phyloP scores from a whole-genome alignment of 768 basidiomycete genomes.

The Amanita rimosa region DNA sequence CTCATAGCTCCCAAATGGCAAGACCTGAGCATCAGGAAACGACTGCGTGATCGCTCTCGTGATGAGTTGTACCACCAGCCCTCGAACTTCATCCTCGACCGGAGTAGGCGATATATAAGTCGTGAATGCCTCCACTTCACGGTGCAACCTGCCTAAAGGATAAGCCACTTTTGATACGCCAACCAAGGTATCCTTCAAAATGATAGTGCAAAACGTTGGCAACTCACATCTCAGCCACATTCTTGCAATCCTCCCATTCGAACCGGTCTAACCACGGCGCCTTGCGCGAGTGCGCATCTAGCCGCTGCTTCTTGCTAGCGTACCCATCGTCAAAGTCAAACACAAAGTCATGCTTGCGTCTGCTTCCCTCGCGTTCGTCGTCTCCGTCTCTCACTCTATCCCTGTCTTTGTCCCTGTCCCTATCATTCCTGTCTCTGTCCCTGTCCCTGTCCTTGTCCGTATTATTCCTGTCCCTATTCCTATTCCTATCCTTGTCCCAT shows the following conservation, averaged over 20 bases:
- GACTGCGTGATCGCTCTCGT: slow-evolving; percentile 45
- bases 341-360: slow-evolving; percentile 34
- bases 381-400: slow-evolving; percentile 14
- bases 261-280: slow-evolving; percentile 64
- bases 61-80: slow-evolving; percentile 61
- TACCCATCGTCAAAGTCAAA: slow-evolving; percentile 38
- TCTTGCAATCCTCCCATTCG: slow-evolving; percentile 63
- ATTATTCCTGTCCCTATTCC: no score
- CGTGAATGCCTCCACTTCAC: slow-evolving; percentile 78
- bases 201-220: no score
- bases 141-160: slow-evolving; percentile 51
- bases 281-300: slow-evolving; percentile 40
- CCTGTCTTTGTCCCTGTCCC: slow-evolving; percentile 23
- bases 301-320: slow-evolving; percentile 40
- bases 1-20: slow-evolving; percentile 87
- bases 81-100: slow-evolving; percentile 77
- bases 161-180: no score
- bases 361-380: slow-evolving; percentile 16
- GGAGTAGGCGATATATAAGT: slow-evolving; percentile 81
- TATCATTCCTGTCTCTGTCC: no score
- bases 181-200: no score
- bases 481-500: slow-evolving; percentile 26
- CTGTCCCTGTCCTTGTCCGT: slow-evolving; percentile 22
- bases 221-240: slow-evolving; percentile 76
- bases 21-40: slow-evolving; percentile 73